A percentile compares a stretch with the other conserved stretches of the same genome.
Conservation (phyloP, 2,329 filamentous ascomycete species). For the Ophiosphaerella korrae region DNA sequence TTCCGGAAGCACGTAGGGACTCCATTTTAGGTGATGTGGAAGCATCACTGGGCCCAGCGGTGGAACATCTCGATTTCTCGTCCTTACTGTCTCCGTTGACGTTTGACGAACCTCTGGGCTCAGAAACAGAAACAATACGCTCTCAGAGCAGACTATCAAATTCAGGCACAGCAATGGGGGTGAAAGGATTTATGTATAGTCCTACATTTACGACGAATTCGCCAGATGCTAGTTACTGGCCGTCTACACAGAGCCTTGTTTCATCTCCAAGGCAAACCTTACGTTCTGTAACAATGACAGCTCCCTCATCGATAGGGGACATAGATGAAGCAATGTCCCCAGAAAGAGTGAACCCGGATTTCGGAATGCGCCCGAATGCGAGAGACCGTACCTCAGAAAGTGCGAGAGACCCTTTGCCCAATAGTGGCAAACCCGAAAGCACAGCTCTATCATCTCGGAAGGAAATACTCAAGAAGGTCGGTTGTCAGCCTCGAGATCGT, state of each 20-base stretch:
- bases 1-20: slow-evolving; percentile 20
- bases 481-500: slow-evolving; percentile 26
- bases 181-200: background rate
- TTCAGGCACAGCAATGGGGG: background rate
- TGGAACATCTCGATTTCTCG: slow-evolving; percentile 28
- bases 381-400: background rate
- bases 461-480: slow-evolving; percentile 24
- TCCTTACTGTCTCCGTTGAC: slow-evolving; percentile 13
- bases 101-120: background rate
- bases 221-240: background rate
- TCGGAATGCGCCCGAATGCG: no score
- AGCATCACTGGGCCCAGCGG: slow-evolving; percentile 15
- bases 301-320: background rate
- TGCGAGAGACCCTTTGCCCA: background rate
- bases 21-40: slow-evolving; percentile 17
- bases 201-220: background rate
- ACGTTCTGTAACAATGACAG: background rate
- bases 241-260: background rate
- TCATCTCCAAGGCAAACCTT: background rate
- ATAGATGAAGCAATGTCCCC: background rate
- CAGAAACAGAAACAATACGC: slow-evolving; percentile 4
- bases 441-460: slow-evolving; percentile 15
- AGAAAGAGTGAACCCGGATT: background rate
- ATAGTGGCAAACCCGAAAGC: background rate
- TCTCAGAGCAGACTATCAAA: slow-evolving; percentile 9